Evolutionary conservation across 2,329 filamentous ascomycete genomes (phyloP).

Genomic region (Hypoxylon sp.): DNA sequence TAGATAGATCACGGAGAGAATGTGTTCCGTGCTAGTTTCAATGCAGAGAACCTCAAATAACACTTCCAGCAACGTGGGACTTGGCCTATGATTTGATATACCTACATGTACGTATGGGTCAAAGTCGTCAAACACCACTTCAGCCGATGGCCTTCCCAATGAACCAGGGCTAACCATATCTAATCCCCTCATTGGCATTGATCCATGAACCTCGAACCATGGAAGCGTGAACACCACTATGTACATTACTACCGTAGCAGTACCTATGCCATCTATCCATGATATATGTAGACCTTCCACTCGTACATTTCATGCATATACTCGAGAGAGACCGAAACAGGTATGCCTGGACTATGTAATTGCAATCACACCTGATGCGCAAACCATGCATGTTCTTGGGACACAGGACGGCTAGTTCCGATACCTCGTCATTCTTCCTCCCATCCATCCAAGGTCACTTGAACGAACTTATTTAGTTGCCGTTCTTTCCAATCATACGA

Average conservation of each 20-base stretch:
- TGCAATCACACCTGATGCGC: conserved; percentile 43
- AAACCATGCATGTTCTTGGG: conserved; percentile 41
- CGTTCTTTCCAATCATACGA: conserved; percentile 42
- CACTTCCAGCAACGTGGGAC: conserved; percentile 26
- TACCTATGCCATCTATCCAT: conserved; percentile 30
- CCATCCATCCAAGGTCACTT: conserved; percentile 33
- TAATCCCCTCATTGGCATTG: conserved; percentile 33
- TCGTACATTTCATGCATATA: conserved; percentile 31
- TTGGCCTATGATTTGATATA: conserved; percentile 31
- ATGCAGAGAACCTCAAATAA: conserved; percentile 14
- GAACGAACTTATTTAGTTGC: conserved; percentile 30
- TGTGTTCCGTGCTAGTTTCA: not conserved
- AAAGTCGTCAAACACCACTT: conserved; percentile 22
- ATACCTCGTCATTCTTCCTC: conserved; percentile 14
- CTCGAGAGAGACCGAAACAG: conserved; percentile 29
- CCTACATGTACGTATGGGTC: conserved; percentile 6
- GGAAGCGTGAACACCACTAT: conserved; percentile 42
- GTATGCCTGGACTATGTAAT: conserved; percentile 31
- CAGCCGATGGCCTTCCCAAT: conserved; percentile 14
- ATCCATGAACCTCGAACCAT: conserved; percentile 44
- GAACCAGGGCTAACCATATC: conserved; percentile 14
- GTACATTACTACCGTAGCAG: conserved; percentile 40
- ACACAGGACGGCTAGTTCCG: conserved; percentile 43
- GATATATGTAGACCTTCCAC: conserved; percentile 19
- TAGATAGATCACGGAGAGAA: not conserved